phyloP scores from a whole-genome alignment of 2,329 filamentous ascomycete genomes.

The Neofusicoccum cordaticola region DNA sequence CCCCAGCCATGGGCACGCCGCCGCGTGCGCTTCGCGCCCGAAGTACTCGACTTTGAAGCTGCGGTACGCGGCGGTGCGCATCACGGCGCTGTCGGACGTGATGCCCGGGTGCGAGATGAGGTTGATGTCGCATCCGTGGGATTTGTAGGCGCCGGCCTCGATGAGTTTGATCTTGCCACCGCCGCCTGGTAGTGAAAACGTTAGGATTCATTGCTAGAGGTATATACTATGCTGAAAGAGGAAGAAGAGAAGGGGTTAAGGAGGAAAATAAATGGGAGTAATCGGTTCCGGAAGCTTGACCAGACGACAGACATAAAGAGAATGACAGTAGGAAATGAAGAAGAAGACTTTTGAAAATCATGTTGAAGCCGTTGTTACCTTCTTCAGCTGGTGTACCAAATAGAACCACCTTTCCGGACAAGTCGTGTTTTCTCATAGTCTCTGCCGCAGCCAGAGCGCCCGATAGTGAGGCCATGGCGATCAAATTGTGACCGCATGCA shows the following conservation, averaged over 20 bases:
- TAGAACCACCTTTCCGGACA: conserved; percentile 37
- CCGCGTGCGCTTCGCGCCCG: conserved; percentile 38
- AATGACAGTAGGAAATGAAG: background rate
- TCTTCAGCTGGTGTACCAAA: conserved; percentile 49
- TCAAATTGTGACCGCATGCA: conserved; percentile 48
- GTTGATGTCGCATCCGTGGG: conserved; percentile 28
- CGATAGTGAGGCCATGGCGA: conserved; percentile 39
- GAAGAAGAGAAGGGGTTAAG: background rate
- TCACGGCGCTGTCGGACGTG: conserved; percentile 44
- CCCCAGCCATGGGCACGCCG: conserved; percentile 30
- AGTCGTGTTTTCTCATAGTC: conserved; percentile 26
- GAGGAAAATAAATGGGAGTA: background rate
- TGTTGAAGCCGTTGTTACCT: conserved; percentile 18
- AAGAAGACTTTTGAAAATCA: no score
- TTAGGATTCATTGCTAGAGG: background rate
- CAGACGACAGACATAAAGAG: background rate
- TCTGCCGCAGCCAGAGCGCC: conserved; percentile 38
- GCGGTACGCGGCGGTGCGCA: conserved; percentile 53
- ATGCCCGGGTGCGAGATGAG: conserved; percentile 34
- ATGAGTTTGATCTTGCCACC: conserved; percentile 48
- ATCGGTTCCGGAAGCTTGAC: background rate
- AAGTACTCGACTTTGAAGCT: conserved; percentile 52
- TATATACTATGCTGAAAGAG: background rate
- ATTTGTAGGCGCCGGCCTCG: conserved; percentile 42
- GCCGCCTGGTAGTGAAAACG: conserved; percentile 28